A percentile compares a stretch with the other conserved stretches of the same genome.
Conservation (phyloP, 805 yeast genomes). For the Pichia occidentalis region DNA sequence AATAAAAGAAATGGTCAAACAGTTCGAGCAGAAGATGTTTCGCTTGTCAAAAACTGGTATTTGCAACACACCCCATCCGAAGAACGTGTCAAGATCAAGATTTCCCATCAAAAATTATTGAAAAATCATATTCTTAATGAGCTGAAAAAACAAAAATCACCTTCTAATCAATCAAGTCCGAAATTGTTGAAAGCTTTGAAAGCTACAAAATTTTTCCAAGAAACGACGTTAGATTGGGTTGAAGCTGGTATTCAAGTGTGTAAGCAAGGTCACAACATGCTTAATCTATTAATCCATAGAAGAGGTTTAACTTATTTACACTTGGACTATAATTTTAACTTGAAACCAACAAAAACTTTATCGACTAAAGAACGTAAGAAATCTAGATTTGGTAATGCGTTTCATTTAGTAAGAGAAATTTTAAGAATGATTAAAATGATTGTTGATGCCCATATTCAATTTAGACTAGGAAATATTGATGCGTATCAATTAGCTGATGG, state of each 20-base stretch:
- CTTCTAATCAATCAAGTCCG: conserved; percentile 41
- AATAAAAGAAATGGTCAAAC: conserved; percentile 65
- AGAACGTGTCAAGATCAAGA: conserved; percentile 68
- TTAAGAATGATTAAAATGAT: conserved; percentile 74
- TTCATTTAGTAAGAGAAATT: conserved; percentile 88
- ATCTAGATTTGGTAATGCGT: conserved; percentile 93
- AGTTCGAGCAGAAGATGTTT: conserved; percentile 84
- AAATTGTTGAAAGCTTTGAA: conserved; percentile 59
- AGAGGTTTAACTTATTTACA: conserved; percentile 89
- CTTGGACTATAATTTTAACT: conserved; percentile 88
- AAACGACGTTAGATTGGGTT: conserved; percentile 94
- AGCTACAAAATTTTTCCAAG: conserved; percentile 81
- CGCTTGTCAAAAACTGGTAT: conserved; percentile 79
- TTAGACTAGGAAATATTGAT: conserved; percentile 82
- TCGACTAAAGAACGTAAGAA: conserved; percentile 95
- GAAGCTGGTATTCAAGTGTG: conserved; percentile 96
- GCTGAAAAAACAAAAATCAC: conserved; percentile 42
- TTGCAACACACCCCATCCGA: conserved; percentile 51
- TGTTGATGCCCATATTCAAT: conserved; percentile 93
- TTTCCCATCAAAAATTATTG: conserved; percentile 85
- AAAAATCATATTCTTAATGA: conserved; percentile 70
- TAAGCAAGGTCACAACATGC: conserved; percentile 89
- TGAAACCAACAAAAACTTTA: conserved; percentile 92
- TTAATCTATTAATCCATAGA: conserved; percentile 81
- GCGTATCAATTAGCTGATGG: conserved; percentile 96